These are phyloP conservation scores for Bathelium albidoporum DNA, from an alignment of 495 filamentous ascomycete species.

Conservation along the genomic window DNA sequence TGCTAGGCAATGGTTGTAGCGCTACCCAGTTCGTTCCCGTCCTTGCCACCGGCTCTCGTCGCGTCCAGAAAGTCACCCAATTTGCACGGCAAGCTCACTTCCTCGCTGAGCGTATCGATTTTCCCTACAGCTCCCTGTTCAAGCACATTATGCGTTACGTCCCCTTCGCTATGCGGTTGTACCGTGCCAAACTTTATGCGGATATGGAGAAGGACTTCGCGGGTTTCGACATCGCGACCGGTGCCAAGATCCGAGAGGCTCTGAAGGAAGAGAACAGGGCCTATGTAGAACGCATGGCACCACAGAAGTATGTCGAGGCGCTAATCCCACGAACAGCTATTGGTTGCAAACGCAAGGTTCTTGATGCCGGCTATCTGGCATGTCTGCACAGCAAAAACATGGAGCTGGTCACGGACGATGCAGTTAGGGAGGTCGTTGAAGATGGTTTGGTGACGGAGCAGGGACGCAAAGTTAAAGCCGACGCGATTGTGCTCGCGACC, in stretches of 20 bases:
- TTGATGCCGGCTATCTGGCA: constrained; percentile 25
- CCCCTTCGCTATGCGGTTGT: constrained; percentile 23
- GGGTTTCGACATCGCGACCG: constrained; percentile 22
- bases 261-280: constrained; percentile 20
- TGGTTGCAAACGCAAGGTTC: constrained; percentile 27
- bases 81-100: constrained; percentile 24
- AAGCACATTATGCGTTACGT: constrained; percentile 23
- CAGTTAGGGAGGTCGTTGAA: constrained; percentile 17
- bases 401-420: constrained; percentile 22
- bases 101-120: constrained; percentile 22
- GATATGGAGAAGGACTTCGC: constrained; percentile 26
- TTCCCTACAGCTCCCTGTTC: constrained; percentile 21
- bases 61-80: constrained; percentile 21
- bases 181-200: constrained; percentile 22
- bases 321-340: constrained; percentile 24
- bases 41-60: constrained; percentile 13
- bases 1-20: constrained; percentile 25
- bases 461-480: constrained; percentile 20
- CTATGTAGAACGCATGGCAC: constrained; percentile 24
- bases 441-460: constrained; percentile 17
- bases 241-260: constrained; percentile 12
- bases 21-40: constrained; percentile 29
- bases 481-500: constrained; percentile 27
- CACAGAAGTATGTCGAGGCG: constrained; percentile 23
- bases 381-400: constrained; percentile 23